Evolutionary conservation across 495 filamentous ascomycete genomes (phyloP), one percentile per base, ranked within the genome.

Genomic region (Massariosphaeria phaeospora): DNA sequence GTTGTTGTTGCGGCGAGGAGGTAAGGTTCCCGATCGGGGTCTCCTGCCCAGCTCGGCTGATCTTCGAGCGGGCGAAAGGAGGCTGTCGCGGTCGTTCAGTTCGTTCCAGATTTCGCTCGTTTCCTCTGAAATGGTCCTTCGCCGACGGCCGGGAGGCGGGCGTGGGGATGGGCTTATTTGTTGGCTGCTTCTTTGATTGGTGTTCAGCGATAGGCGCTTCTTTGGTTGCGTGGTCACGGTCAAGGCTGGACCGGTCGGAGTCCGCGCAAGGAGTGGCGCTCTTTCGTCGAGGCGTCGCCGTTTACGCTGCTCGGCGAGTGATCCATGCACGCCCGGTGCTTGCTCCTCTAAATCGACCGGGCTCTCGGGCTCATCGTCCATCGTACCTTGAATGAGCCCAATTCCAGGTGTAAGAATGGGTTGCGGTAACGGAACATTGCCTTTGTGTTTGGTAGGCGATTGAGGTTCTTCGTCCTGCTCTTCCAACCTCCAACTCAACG

Each of bases 401-500:
- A 89, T 69, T 17, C 84, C 86, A 5, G 86, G 86, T 2, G 84
- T 76, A 2, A 90, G 70, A 2, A 77, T 75, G 0, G 77, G 82
- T 57, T 83, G 80, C 0, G 80, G 73, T 13, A 82, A 76, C 1
- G 79, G 73, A 12, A 83, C 76, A 17, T 44, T 52, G 10, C 54
- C 52, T 33, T 42, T 62, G 38, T 57, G 57, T 12, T 30, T 23
- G 18, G 55, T 11, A 8, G 57, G 52, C n/a, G 55, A 54, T 1
- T 43, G 18, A n/a, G 57, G 51, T n/a, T 52, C 48, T 70, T n/a
- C 79, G 73, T 18, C 78, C 72, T 10, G 82, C 48, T 86, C 84
- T 62, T 87, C 84, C 29, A 99, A 79, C 35, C 94, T 82, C 93
- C 93, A 99, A 18, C 89, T 95, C 6, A 99, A 78, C 35, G 89